phyloP scores from a whole-genome alignment of 202 grass and related monocot species.

The Elaeis oleifera region DNA sequence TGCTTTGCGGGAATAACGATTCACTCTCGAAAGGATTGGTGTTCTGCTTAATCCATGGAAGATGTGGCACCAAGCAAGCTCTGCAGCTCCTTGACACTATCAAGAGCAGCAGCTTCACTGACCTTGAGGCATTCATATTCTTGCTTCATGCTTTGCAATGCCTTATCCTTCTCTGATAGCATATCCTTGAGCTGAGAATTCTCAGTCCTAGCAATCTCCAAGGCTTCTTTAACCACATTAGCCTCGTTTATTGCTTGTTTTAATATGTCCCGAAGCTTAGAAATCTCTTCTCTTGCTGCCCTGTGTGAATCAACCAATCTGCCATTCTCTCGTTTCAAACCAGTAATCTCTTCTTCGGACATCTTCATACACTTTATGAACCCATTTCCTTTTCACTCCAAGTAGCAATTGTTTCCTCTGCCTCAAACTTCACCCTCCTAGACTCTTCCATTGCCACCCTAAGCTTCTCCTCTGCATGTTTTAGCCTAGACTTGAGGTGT shows the following conservation, averaged over 20 bases:
- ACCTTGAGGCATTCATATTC: conserved; percentile 60
- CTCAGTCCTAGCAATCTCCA: conserved; percentile 52
- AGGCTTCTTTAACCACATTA: conserved; percentile 60
- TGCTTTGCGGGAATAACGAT: conserved; percentile 12
- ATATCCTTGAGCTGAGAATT: conserved; percentile 49
- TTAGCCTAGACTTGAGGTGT: conserved; percentile 31
- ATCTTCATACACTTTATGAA: conserved; percentile 74
- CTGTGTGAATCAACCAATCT: conserved; percentile 43
- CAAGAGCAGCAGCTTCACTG: conserved; percentile 62
- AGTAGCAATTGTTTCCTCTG: conserved; percentile 50
- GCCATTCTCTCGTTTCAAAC: conserved; percentile 36
- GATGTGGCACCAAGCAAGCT: conserved; percentile 59
- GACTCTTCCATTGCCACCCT: conserved; percentile 33
- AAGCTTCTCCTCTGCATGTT: conserved; percentile 45
- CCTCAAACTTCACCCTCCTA: conserved; percentile 40
- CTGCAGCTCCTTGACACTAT: conserved; percentile 74
- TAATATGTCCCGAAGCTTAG: conserved; percentile 81
- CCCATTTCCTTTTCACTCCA: conserved; percentile 64
- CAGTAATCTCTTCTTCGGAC: conserved; percentile 48
- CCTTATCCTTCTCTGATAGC: conserved; percentile 53
- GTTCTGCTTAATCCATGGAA: conserved; percentile 25
- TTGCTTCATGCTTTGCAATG: conserved; percentile 39
- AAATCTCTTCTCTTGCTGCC: conserved; percentile 52
- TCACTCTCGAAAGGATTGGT: conserved; percentile 17
- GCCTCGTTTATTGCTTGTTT: conserved; percentile 76